Evolutionary conservation across 257 asterid species (phyloP).

Genomic region (Hygrophila difformis): DNA sequence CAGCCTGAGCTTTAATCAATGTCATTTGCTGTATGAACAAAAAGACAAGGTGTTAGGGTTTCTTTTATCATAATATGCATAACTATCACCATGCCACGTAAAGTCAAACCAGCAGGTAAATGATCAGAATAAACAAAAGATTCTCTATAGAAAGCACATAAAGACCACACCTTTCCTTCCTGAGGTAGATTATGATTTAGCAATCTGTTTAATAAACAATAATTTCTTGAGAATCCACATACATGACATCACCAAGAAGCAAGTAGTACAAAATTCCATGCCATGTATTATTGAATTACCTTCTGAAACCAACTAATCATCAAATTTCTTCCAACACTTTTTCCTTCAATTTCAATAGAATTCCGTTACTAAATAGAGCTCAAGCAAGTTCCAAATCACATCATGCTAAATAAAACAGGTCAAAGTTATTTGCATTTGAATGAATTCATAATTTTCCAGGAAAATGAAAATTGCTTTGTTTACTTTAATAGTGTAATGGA

Average conservation of each 20-base stretch:
- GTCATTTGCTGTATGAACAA: slow-evolving; percentile 69
- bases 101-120: no score
- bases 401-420: no score
- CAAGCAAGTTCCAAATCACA: no score
- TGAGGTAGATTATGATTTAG: no score
- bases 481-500: no score
- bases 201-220: neutral
- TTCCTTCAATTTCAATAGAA: neutral
- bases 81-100: no score
- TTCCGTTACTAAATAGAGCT: neutral
- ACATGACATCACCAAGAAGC: neutral
- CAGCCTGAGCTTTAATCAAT: slow-evolving; percentile 87
- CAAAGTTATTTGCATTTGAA: no score
- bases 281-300: neutral
- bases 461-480: no score
- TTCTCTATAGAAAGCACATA: neutral
- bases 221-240: neutral
- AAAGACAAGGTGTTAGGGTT: slow-evolving; percentile 2
- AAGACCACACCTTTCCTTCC: neutral
- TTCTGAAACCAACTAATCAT: neutral
- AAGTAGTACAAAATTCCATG: neutral
- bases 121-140: neutral
- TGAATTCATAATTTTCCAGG: no score
- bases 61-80: slow-evolving; percentile 4
- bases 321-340: neutral